Conservation (phyloP, 306 rosid genomes). For the Sechiopsis laciniata region DNA sequence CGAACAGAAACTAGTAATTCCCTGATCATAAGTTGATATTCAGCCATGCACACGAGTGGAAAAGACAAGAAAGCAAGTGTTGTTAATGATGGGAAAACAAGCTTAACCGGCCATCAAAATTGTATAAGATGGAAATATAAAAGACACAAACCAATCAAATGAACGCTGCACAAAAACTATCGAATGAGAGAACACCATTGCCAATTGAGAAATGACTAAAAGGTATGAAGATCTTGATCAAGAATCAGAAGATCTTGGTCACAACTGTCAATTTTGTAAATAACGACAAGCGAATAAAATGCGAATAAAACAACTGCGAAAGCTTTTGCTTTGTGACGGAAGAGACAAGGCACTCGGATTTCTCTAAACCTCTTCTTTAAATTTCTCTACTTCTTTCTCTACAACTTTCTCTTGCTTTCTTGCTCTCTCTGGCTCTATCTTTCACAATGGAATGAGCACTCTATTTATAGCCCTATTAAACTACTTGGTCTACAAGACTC, state of each 20-base stretch:
- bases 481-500: too few relatives aligned
- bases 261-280: too few relatives aligned
- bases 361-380: too few relatives aligned
- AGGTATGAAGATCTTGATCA: constrained; percentile 13
- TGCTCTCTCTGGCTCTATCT: too few relatives aligned
- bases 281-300: too few relatives aligned
- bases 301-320: too few relatives aligned
- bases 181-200: neutral
- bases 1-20: constrained; percentile 78
- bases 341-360: too few relatives aligned
- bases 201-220: neutral
- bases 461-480: too few relatives aligned
- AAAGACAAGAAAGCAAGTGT: neutral
- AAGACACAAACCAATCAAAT: neutral
- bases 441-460: too few relatives aligned
- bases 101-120: neutral
- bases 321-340: too few relatives aligned
- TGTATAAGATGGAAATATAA: neutral
- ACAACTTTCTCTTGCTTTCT: too few relatives aligned
- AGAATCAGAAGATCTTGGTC: neutral
- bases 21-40: constrained; percentile 43
- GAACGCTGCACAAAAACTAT: neutral
- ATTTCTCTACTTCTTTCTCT: too few relatives aligned
- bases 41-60: constrained; percentile 19
- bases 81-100: neutral